Percentiles rank a stretch among this genome's conserved stretches.
Conservation (phyloP, 805 yeast species). For the Yamadazyma tumulicola region DNA sequence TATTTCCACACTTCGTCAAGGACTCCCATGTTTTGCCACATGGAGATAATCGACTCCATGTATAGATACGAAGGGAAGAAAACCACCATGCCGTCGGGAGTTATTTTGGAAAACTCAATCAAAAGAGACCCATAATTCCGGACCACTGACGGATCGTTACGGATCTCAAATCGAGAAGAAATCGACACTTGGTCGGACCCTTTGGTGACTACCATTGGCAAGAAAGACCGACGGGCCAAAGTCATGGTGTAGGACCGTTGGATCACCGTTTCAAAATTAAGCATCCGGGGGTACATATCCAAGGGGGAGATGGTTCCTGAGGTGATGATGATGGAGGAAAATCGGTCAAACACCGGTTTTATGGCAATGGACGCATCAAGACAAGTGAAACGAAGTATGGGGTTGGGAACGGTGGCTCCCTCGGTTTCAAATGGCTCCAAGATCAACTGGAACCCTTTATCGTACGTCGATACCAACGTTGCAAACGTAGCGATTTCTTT, state of each 20-base stretch:
- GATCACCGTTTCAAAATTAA: constrained; percentile 45
- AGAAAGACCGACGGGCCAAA: constrained; percentile 81
- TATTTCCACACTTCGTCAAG: constrained; percentile 98
- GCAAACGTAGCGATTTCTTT: constrained; percentile 98
- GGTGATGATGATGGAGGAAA: constrained; percentile 88
- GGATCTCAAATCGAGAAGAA: constrained; percentile 90
- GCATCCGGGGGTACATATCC: constrained; percentile 76
- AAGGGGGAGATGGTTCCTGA: constrained; percentile 98
- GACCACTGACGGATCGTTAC: constrained; percentile 97
- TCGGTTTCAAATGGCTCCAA: constrained; percentile 95
- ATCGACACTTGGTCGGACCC: constrained; percentile 98
- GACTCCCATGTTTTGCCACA: constrained; percentile 99
- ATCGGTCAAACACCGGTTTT: constrained; percentile 92
- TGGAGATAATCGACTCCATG: constrained; percentile 96
- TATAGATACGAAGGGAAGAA: constrained; percentile 95
- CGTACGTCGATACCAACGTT: constrained; percentile 91
- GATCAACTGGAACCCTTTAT: constrained; percentile 85
- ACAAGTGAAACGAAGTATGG: constrained; percentile 88
- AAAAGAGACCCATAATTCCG: constrained; percentile 92
- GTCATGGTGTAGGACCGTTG: constrained; percentile 97
- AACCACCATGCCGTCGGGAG: constrained; percentile 98
- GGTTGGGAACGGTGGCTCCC: constrained; percentile 93
- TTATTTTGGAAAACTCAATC: constrained; percentile 88
- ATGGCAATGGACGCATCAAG: constrained; percentile 97
- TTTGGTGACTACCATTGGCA: constrained; percentile 94